Percentiles rank a stretch among this genome's conserved stretches.
Evolutionary conservation across 495 filamentous ascomycete species (phyloP).

Genomic region (Paragyromitra xinjiangensis): DNA sequence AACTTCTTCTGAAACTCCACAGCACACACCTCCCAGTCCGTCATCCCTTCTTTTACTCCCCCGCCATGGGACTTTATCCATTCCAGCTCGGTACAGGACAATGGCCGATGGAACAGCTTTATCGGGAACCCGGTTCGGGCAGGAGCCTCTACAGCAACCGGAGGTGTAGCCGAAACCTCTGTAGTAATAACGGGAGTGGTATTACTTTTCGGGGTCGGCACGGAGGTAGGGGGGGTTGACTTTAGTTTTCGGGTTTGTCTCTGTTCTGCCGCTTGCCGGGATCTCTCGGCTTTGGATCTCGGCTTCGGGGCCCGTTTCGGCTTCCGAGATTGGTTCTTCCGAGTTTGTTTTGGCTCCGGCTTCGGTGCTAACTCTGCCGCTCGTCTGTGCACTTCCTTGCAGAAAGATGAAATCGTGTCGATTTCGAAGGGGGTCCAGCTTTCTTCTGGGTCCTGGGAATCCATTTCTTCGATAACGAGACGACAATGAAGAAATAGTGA

Average conservation of each 20-base stretch:
- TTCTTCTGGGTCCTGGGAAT: background rate
- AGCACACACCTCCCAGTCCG: background rate
- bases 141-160: background rate
- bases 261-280: background rate
- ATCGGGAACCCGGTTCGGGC: background rate
- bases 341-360: background rate
- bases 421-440: background rate
- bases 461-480: background rate
- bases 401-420: background rate
- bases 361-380: background rate
- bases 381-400: background rate
- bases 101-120: background rate
- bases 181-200: background rate
- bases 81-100: background rate
- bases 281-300: background rate
- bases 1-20: background rate
- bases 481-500: background rate
- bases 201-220: background rate
- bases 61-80: background rate
- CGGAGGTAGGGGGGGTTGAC: background rate
- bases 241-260: too few relatives aligned
- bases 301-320: background rate
- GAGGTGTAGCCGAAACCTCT: background rate
- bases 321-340: too few relatives aligned
- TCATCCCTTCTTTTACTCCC: background rate